Conservation (phyloP, 352 stramenopile genomes). For the Globisporangium barbulae region DNA sequence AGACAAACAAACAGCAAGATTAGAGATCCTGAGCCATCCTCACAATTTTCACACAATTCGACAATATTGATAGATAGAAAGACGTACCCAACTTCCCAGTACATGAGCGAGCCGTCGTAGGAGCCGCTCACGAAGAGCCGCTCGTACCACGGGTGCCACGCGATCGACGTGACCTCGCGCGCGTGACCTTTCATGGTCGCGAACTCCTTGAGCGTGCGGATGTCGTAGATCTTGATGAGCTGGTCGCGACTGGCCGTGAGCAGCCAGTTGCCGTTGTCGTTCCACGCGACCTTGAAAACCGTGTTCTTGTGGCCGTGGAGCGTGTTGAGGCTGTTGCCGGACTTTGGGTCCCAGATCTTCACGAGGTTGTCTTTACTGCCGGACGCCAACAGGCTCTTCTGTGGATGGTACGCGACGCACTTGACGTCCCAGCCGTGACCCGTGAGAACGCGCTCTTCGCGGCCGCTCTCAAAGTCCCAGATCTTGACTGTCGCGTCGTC, state of each 20-base stretch:
- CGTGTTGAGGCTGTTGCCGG: constrained; percentile 90
- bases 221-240: constrained; percentile 98
- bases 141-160: constrained; percentile 97
- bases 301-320: constrained; percentile 98
- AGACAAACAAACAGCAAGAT: constrained; percentile 2
- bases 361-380: constrained; percentile 97
- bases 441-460: constrained; percentile 93
- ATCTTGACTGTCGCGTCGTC: constrained; percentile 96
- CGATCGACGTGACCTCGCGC: constrained; percentile 95
- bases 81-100: constrained; percentile 94
- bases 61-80: neutral
- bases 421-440: constrained; percentile 99
- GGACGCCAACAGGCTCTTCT: constrained; percentile 92
- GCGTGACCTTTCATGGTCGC: constrained; percentile 94
- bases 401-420: constrained; percentile 95
- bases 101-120: constrained; percentile 97
- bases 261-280: constrained; percentile 98
- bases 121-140: constrained; percentile 95
- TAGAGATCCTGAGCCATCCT: neutral
- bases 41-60: neutral
- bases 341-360: constrained; percentile 98
- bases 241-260: constrained; percentile 96
- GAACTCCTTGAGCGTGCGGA: constrained; percentile 95
- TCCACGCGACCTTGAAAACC: constrained; percentile 97
- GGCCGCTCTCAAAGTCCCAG: constrained; percentile 87